Conservation (phyloP, 345 rosid genomes). For the Aquilaria yunnanensis region DNA sequence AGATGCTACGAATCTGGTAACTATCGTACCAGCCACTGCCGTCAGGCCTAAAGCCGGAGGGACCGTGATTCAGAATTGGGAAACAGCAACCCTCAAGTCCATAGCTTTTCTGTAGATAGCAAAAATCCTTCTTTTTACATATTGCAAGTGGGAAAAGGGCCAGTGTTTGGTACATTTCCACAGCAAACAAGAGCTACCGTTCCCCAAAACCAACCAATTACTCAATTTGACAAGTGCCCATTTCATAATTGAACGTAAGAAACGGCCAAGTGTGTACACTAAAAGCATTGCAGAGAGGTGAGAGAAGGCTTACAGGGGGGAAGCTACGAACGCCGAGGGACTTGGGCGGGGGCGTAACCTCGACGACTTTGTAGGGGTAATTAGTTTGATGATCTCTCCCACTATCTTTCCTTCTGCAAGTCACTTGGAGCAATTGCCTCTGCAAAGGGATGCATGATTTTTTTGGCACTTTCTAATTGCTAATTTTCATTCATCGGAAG, state of each 20-base stretch:
- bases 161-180: no score
- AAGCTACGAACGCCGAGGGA: conserved; percentile 84
- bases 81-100: no score
- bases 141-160: no score
- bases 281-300: neutral
- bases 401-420: conserved; percentile 68
- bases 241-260: neutral
- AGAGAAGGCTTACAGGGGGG: conserved; percentile 47
- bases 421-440: conserved; percentile 28
- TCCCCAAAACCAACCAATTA: no score
- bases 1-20: no score
- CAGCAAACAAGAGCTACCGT: no score
- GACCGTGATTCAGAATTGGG: no score
- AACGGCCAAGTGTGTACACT: neutral
- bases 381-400: conserved; percentile 42
- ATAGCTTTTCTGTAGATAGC: no score
- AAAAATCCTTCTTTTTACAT: no score
- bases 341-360: conserved; percentile 94
- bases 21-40: no score
- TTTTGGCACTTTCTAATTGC: no score
- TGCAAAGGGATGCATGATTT: conserved; percentile 11
- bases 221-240: neutral
- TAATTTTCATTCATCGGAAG: neutral
- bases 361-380: conserved; percentile 78
- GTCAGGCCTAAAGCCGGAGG: no score